These are phyloP conservation scores for Hymenoscyphus scutula DNA, from an alignment of 2,329 filamentous ascomycete genomes.

Conservation along the genomic window DNA sequence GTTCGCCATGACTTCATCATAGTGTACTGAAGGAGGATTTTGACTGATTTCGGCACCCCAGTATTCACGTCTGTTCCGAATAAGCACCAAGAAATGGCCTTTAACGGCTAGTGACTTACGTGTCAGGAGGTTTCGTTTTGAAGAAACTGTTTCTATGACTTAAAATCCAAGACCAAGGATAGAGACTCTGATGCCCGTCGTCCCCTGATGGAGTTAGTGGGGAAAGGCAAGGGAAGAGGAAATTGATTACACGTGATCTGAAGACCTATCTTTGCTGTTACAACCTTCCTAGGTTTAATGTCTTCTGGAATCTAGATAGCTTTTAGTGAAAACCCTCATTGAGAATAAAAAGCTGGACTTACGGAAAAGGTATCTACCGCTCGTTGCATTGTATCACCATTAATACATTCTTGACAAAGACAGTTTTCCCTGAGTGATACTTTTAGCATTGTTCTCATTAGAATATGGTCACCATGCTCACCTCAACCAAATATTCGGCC, in stretches of 20 bases:
- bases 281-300: conserved; percentile 37
- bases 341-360: conserved; percentile 25
- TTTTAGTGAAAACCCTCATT: conserved; percentile 8
- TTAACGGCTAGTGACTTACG: not conserved
- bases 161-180: conserved; percentile 61
- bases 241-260: conserved; percentile 49
- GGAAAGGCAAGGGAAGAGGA: conserved; percentile 8
- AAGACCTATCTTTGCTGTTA: conserved; percentile 40
- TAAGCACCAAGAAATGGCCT: conserved; percentile 11
- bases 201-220: conserved; percentile 50
- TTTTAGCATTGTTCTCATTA: not conserved
- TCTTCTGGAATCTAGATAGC: conserved; percentile 46
- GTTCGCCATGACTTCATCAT: conserved; percentile 56
- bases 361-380: conserved; percentile 67
- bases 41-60: conserved; percentile 42
- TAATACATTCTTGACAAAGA: conserved; percentile 63
- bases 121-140: conserved; percentile 33
- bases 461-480: not conserved
- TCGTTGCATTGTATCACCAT: conserved; percentile 68
- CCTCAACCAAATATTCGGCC: conserved; percentile 1
- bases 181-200: conserved; percentile 67
- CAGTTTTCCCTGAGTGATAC: conserved; percentile 62
- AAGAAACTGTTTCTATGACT: conserved; percentile 40
- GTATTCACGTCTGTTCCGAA: conserved; percentile 34
- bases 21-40: conserved; percentile 58